Base-by-base conservation (phyloP, 768 basidiomycete species). In the Tylopilus balloui region DNA sequence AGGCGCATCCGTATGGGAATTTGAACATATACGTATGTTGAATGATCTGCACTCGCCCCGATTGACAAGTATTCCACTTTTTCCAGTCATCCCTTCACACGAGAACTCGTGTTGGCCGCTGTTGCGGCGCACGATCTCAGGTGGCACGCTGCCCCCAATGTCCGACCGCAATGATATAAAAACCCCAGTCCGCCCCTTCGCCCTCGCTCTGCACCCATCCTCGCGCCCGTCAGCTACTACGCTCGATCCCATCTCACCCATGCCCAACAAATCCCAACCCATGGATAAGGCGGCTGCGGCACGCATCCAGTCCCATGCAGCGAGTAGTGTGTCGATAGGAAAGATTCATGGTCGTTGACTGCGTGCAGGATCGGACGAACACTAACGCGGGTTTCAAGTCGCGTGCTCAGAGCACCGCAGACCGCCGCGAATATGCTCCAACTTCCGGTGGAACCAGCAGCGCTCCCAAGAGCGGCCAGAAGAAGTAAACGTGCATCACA, bases 231-330 rank as follows among this genome's bases (percentile, higher is more conserved):
- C 17, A 49, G 13, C 14, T 17, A 52, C 5, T 11, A 34, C 29
- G 24, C 14, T 25, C 27, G 1, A 38, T 13, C 43, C 9, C 29
- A 43, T 12, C 28, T 19, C 19, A 29, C n/a, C 8, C 17, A 53
- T 54, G 53, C 9, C 51, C 2, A 17, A 20, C n/a, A 28, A 51
- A 27, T 29, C 23, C 19, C 19, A 1, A 39, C n/a, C n/a, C 15
- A 51, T 53, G 52, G 35, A 42, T 35, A 50, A 50, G 35, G 24
- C 15, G 1, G 53, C 36, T 27, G 50, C 53, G 1, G 17, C 37
- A 0, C 50, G 51, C 13, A 52, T 52, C 46, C 53, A 54, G 19
- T 41, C 42, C 15, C 34, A 54, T 32, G 15, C 53, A 10, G 53
- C 52, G 45, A 43, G 45, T 32, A 7, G 20, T 29, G 21, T 27